Evolutionary conservation across 371 early-diverging fungal species (phyloP), one percentile per base, ranked within the genome.

Genomic region (Syncephalastrum contaminatum): DNA sequence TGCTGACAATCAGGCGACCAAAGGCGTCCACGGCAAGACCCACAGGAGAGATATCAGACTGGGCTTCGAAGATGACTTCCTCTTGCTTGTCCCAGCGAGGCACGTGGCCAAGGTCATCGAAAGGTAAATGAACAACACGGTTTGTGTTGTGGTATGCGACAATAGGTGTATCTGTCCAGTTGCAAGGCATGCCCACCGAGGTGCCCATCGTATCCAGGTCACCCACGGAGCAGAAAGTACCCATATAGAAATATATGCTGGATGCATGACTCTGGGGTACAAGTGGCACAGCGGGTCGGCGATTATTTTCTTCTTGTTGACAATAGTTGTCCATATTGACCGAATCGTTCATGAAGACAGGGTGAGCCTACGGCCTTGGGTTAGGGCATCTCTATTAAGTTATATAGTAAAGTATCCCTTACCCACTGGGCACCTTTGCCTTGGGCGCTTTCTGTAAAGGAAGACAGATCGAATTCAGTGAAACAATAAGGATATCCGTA

Each of bases 181-280:
- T 72, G 51, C 78, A 77, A 44, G 78, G 78, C 53, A 77, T 54
- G 12, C 78, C 78, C 10, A 74, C 75, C 20, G 78, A 74, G 1
- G 78, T 70, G 24, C 69, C 75, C 20, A 58, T 16, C 0, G 72
- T 69, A 0, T 59, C 53, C 0, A 44, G 14, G 42, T 66, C 65
- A 30, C 78, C 78, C 1, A 77, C 67, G 25, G 74, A 74, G 49
- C 78, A 77, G n/a, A 62, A 69, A 0, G 61, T 56, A 0, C 78
- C 78, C 61, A 66, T 70, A 43, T 58, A 77, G 46, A 77, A 77
- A n/a, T 56, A 45, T 1, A 76, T 48, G 27, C 57, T 62, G 15
- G 60, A 42, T 8, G 76, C 70, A 22, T 59, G 22, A 0, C 57
- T 48, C n/a, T 60, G 54, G 7, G 73, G 55, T 2, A 60, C 40